Evolutionary conservation across 768 basidiomycete species (phyloP).

Genomic region (Crucibulum laeve): DNA sequence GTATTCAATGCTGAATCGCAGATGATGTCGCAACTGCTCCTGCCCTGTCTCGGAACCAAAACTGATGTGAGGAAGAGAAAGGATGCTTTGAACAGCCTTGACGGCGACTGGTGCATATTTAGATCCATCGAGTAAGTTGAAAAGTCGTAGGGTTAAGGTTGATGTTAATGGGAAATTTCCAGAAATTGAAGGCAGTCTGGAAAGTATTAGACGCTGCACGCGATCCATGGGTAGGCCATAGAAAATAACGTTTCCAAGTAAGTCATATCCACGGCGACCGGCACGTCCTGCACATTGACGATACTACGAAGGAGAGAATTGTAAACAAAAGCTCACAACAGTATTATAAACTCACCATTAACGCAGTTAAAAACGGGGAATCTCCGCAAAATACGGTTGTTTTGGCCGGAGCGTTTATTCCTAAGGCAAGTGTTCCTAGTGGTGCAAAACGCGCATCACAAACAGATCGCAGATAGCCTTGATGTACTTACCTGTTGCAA

Average conservation of each 20-base stretch:
- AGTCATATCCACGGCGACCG: conserved; percentile 67
- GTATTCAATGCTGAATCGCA: conserved; percentile 71
- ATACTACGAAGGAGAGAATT: conserved; percentile 34
- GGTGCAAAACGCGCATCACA: not conserved
- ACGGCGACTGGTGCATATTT: conserved; percentile 42
- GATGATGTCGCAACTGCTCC: conserved; percentile 57
- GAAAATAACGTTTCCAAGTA: conserved; percentile 69
- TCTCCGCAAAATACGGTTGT: conserved; percentile 63
- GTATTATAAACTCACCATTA: conserved; percentile 39
- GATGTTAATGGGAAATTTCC: conserved; percentile 66
- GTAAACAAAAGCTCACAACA: not conserved
- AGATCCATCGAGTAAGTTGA: conserved; percentile 64
- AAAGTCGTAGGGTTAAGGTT: conserved; percentile 59
- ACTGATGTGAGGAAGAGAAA: conserved; percentile 55
- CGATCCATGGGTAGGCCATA: conserved; percentile 63
- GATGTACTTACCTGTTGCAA: conserved; percentile 53
- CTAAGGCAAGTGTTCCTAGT: conserved; percentile 62
- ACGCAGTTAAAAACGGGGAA: conserved; percentile 54
- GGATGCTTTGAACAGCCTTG: conserved; percentile 44
- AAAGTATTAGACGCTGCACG: conserved; percentile 59
- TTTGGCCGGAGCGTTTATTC: conserved; percentile 72
- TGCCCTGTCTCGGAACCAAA: conserved; percentile 51
- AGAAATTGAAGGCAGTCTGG: conserved; percentile 55
- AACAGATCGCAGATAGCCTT: not conserved
- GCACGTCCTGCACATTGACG: conserved; percentile 74